phyloP scores from a whole-genome alignment of 2,329 filamentous ascomycete genomes.

The Malbranchea cinnamomea region DNA sequence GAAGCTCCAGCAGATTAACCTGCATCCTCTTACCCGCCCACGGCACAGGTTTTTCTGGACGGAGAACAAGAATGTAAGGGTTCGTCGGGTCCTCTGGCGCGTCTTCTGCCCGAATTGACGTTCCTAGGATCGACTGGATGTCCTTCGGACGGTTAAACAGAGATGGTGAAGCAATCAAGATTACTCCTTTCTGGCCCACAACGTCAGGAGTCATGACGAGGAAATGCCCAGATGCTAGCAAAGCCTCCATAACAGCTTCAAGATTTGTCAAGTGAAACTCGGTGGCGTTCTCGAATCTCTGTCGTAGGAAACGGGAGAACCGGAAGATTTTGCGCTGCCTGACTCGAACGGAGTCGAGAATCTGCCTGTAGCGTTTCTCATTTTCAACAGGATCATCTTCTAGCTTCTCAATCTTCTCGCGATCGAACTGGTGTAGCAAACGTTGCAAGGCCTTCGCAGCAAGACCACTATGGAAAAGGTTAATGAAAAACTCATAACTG shows the following conservation, averaged over 20 bases:
- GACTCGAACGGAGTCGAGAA: slow-evolving; percentile 88
- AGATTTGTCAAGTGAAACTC: slow-evolving; percentile 97
- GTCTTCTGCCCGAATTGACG: slow-evolving; percentile 56
- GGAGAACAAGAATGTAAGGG: slow-evolving; percentile 72
- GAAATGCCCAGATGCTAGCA: slow-evolving; percentile 74
- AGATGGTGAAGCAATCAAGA: slow-evolving; percentile 71
- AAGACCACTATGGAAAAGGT: slow-evolving; percentile 44
- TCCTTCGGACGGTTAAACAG: slow-evolving; percentile 62
- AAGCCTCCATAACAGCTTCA: slow-evolving; percentile 52
- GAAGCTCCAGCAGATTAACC: slow-evolving; percentile 58
- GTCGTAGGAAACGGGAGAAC: slow-evolving; percentile 78
- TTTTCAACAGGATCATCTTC: slow-evolving; percentile 76
- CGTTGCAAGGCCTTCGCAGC: slow-evolving; percentile 86
- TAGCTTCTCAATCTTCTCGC: slow-evolving; percentile 68
- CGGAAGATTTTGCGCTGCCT: slow-evolving; percentile 92
- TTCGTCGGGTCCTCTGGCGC: slow-evolving; percentile 58
- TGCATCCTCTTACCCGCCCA: slow-evolving; percentile 71
- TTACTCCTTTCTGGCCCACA: slow-evolving; percentile 59
- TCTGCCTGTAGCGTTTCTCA: slow-evolving; percentile 94
- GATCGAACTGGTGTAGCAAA: slow-evolving; percentile 80
- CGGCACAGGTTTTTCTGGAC: slow-evolving; percentile 59
- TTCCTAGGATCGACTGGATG: slow-evolving; percentile 73
- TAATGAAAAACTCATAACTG: not conserved
- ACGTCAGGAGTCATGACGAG: slow-evolving; percentile 55
- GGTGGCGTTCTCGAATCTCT: slow-evolving; percentile 90